A percentile compares a stretch with the other conserved stretches of the same genome.
These are phyloP conservation scores for Colletotrichum phormii DNA, from an alignment of 2,329 filamentous ascomycete species.

Conservation along the genomic window DNA sequence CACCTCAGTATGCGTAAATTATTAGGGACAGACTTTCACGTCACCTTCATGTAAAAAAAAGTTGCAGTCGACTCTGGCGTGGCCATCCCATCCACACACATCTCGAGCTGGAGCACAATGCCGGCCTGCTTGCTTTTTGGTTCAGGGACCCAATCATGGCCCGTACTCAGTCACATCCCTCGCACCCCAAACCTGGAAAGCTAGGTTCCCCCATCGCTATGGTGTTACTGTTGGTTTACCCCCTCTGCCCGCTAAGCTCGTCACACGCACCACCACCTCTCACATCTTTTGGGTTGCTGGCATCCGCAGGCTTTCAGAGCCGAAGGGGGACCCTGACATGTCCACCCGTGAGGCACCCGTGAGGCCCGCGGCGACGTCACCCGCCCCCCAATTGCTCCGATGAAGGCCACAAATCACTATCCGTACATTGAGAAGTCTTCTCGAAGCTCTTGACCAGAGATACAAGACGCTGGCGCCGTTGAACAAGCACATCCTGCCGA, in stretches of 20 bases:
- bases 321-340: slow-evolving; percentile 19
- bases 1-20: background rate
- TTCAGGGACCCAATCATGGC: slow-evolving; percentile 18
- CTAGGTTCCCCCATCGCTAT: background rate
- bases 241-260: slow-evolving; percentile 24
- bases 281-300: slow-evolving; percentile 2
- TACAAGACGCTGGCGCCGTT: background rate
- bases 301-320: slow-evolving; percentile 13
- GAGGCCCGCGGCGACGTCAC: slow-evolving; percentile 32
- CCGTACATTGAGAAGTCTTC: background rate
- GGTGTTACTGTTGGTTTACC: background rate
- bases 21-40: background rate
- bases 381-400: slow-evolving; percentile 13
- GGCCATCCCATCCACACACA: slow-evolving; percentile 2
- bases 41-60: background rate
- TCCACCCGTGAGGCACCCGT: slow-evolving; percentile 12
- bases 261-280: slow-evolving; percentile 17
- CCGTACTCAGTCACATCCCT: background rate
- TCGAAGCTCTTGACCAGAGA: background rate
- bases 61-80: background rate
- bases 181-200: background rate
- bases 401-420: background rate
- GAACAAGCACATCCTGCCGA: background rate
- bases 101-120: slow-evolving; percentile 1
- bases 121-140: slow-evolving; percentile 1